A percentile compares a stretch with the other conserved stretches of the same genome.
These are phyloP conservation scores for Oryza officinalis DNA, from an alignment of 176 grass and related monocot genomes.

Conservation along the genomic window DNA sequence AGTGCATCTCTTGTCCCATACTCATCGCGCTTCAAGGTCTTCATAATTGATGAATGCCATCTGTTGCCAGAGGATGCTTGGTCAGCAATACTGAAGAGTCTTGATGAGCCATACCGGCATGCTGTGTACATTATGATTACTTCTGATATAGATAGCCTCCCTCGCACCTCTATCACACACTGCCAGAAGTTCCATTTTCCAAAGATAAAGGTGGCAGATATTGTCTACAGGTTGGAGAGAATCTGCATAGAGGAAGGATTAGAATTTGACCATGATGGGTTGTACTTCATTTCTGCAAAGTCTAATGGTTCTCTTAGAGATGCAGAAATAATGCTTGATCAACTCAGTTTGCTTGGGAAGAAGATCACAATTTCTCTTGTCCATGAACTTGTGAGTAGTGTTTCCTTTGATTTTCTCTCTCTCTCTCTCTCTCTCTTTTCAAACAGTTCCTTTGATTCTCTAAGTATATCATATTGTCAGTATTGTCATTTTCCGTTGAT, in stretches of 20 bases:
- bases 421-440: too few relatives aligned
- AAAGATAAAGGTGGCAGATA: constrained; percentile 83
- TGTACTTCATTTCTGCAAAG: constrained; percentile 85
- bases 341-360: constrained; percentile 94
- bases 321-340: constrained; percentile 95
- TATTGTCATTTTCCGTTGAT: not conserved
- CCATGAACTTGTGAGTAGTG: constrained; percentile 88
- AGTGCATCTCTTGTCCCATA: constrained; percentile 76
- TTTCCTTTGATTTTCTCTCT: not conserved
- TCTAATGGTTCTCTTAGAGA: constrained; percentile 93
- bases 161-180: constrained; percentile 65
- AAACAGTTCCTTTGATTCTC: not conserved
- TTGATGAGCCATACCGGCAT: constrained; percentile 73
- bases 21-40: constrained; percentile 83
- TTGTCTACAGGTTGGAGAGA: constrained; percentile 70
- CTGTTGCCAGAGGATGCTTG: constrained; percentile 81
- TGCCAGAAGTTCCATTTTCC: constrained; percentile 98
- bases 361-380: constrained; percentile 91
- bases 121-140: constrained; percentile 94
- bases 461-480: constrained; percentile 14
- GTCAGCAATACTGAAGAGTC: constrained; percentile 83
- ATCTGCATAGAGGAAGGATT: constrained; percentile 86
- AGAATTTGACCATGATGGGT: constrained; percentile 88
- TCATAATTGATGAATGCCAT: constrained; percentile 95
- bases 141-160: constrained; percentile 68